These are phyloP conservation scores for Cladophialophora psammophila DNA, from an alignment of 2,329 filamentous ascomycete genomes.

Conservation along the genomic window DNA sequence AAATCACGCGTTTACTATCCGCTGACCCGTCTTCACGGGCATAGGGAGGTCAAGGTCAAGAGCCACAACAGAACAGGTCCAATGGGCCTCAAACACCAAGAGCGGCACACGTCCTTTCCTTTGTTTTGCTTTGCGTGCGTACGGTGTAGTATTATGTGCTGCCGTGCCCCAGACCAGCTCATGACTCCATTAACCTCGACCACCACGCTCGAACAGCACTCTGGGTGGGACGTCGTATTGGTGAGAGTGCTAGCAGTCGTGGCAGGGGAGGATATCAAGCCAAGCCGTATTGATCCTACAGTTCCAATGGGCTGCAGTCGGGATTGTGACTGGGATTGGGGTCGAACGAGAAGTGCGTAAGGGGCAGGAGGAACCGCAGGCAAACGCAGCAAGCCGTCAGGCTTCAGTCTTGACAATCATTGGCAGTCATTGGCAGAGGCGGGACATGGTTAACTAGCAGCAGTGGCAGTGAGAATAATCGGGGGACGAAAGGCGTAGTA, in stretches of 20 bases:
- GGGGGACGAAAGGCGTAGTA: conserved; percentile 9
- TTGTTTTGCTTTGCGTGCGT: not conserved
- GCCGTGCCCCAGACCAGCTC: not conserved
- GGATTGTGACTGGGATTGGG: conserved; percentile 21
- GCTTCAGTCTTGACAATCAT: not conserved
- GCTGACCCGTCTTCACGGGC: conserved; percentile 2
- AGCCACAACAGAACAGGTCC: conserved; percentile 1
- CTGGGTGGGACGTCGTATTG: not conserved
- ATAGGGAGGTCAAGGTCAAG: not conserved
- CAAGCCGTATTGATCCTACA: not conserved
- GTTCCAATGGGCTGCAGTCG: conserved; percentile 6
- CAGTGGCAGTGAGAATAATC: conserved; percentile 8
- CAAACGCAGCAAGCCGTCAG: conserved; percentile 18
- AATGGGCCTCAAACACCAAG: conserved; percentile 1
- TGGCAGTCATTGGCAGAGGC: conserved; percentile 5
- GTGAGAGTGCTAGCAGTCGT: conserved; percentile 1
- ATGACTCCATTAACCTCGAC: not conserved
- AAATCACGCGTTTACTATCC: conserved; percentile 18
- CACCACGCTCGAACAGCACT: not conserved
- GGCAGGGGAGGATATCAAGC: not conserved
- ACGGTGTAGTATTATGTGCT: not conserved
- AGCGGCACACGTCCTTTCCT: not conserved
- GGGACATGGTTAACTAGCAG: conserved; percentile 5
- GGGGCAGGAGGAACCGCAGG: conserved; percentile 9
- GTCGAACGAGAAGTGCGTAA: conserved; percentile 1